phyloP scores from a whole-genome alignment of 371 early-diverging fungal species.

The Sporodiniella umbellata region DNA sequence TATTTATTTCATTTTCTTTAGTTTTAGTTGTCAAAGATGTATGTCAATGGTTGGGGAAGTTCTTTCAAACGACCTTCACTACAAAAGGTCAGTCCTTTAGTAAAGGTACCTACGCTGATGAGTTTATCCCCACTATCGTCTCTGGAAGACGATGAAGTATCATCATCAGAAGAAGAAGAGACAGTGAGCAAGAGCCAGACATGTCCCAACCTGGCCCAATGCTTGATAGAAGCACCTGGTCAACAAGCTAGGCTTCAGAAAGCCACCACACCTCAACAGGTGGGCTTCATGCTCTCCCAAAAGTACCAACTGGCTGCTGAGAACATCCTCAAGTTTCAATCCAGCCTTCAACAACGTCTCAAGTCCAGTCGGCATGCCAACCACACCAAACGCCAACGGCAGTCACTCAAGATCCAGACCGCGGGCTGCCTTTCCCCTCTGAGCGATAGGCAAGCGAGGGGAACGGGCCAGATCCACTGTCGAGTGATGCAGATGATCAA shows the following conservation, averaged over 20 bases:
- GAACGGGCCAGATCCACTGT: no score
- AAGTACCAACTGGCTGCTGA: slow-evolving; percentile 6
- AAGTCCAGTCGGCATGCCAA: no score
- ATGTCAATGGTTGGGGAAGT: background rate
- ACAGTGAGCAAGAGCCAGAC: slow-evolving; percentile 6
- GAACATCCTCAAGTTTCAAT: background rate
- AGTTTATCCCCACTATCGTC: no score
- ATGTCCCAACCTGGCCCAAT: slow-evolving; percentile 16
- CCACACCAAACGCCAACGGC: no score
- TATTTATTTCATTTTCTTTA: background rate
- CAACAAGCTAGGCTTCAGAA: no score
- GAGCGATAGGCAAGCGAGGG: no score
- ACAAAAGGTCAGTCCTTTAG: background rate
- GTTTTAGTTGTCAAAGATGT: background rate
- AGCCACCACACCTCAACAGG: slow-evolving; percentile 5
- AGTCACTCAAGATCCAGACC: no score
- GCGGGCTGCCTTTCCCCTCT: no score
- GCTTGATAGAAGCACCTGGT: no score
- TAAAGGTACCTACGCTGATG: no score
- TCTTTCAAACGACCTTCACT: background rate
- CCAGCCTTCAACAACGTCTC: background rate
- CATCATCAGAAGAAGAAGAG: background rate
- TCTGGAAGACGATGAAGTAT: background rate
- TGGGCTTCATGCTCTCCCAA: slow-evolving; percentile 4
- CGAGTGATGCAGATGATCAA: slow-evolving; percentile 25